Evolutionary conservation across 2,329 filamentous ascomycete species (phyloP).

Genomic region (Cordyceps pruinosa): DNA sequence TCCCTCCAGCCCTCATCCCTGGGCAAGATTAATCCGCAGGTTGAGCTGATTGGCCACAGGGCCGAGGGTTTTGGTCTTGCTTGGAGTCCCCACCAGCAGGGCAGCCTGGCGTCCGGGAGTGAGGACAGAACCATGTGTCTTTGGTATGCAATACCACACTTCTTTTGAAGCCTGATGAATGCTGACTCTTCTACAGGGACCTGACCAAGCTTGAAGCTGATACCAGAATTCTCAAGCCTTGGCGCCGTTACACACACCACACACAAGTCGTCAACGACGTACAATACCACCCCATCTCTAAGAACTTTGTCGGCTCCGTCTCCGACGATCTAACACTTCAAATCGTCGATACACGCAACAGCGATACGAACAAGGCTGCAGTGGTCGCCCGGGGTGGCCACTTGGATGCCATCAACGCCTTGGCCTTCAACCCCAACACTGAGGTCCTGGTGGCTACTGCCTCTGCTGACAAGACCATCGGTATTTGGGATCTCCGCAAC

Average conservation of each 20-base stretch:
- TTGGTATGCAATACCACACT: slow-evolving; percentile 53
- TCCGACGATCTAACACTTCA: slow-evolving; percentile 93
- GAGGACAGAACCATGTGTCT: slow-evolving; percentile 87
- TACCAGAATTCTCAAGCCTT: slow-evolving; percentile 63
- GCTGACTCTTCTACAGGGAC: slow-evolving; percentile 50
- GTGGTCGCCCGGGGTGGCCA: slow-evolving; percentile 69
- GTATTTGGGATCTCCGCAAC: slow-evolving; percentile 90
- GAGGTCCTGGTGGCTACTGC: slow-evolving; percentile 88
- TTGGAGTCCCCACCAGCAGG: slow-evolving; percentile 82
- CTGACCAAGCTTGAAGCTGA: slow-evolving; percentile 66
- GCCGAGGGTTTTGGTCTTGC: slow-evolving; percentile 86
- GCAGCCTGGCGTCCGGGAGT: slow-evolving; percentile 80
- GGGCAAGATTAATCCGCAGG: slow-evolving; percentile 69
- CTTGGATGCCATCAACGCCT: slow-evolving; percentile 87
- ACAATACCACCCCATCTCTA: slow-evolving; percentile 84
- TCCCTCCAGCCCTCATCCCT: slow-evolving; percentile 58
- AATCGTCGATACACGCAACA: slow-evolving; percentile 76
- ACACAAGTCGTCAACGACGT: slow-evolving; percentile 92
- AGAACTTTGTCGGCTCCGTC: slow-evolving; percentile 80
- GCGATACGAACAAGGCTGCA: slow-evolving; percentile 59
- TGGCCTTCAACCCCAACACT: slow-evolving; percentile 88
- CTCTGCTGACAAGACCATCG: slow-evolving; percentile 91
- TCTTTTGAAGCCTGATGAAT: neutral
- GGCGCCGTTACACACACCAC: slow-evolving; percentile 78
- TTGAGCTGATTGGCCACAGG: slow-evolving; percentile 77